Base-by-base conservation (phyloP, 306 rosid genomes). In the Myrica gale region DNA sequence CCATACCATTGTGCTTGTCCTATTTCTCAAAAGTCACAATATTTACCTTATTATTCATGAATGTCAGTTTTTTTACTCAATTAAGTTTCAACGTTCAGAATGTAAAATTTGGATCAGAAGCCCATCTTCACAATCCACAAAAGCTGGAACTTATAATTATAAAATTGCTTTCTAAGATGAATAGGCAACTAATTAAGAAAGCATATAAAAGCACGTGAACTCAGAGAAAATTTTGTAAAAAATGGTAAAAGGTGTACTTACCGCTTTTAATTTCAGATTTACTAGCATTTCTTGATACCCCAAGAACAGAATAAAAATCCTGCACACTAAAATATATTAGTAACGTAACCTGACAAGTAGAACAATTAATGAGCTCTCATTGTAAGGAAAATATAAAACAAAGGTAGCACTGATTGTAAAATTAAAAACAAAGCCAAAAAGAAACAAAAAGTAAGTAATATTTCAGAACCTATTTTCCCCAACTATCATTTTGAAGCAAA, bases 221-320 rank as follows among this genome's bases (percentile, higher is more conserved):
- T 16, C 13, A 20, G 12, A 78, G 43, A 69, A 78, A 2, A 39
- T 23, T 37, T 58, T 74, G 7, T 6, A 51, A 42, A 39, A 58
- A 66, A 61, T 42, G 75, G 67, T 26, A 67, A 43, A 82, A 52
- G 58, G 62, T 46, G 83, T 57, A 85, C 8, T 69, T 88, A 95
- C 99, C 99, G 44, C 85, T 92, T 85, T 95, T 95, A 80, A 95
- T 95, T 83, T 95, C 99, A 85, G 99, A 58, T 95, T 95, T 95
- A 74, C 85, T 89, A 47, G 99, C 86, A 82, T 78, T 86, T 86
- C 46, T 90, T 51, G 99, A 92, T 58, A 95, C 99, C 68, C 99
- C 99, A 47, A 95, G 99, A 85, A 88, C 74, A 16, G 97, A 87
- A 88, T 95, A 95, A 82, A 41, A 95, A 81, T 92, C 99, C 99